Base-by-base conservation (phyloP, 1,284 basidiomycete genomes). In the Veloboletus limbatus region DNA sequence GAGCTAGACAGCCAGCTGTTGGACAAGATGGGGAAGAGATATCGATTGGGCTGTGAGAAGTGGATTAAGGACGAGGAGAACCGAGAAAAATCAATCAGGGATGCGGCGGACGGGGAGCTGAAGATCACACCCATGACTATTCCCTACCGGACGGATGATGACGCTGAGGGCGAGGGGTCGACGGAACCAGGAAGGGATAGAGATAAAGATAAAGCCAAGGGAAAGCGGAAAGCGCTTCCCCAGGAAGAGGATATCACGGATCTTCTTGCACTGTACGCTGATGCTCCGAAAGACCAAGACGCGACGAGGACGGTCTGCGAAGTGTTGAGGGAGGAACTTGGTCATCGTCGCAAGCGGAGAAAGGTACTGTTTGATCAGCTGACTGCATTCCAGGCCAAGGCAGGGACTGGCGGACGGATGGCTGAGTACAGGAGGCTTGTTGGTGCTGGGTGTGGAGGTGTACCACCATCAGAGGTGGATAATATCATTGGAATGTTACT, bases 21-120 rank as follows among this genome's bases (percentile, higher is more conserved):
- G 22, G 70, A 71, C 6, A 92, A 89, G 67, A 87, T 96, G 80
- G 85, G 83, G 20, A 79, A 80, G 57, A 77, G 88, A 47, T 91
- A 89, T 66, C 77, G 88, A 38, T 63, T 87, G n/a, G 94, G 93
- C 2, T 96, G 86, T 82, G 89, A 94, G 62, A 87, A 87, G 58
- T 97, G 94, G 92, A 69, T 89, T n/a, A 81, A 82, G 54, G 87
- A 88, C 48, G 90, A 97, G 67, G 85, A 90, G 60, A 73, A 72
- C 31, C 77, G 92, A 21, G 91, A 94, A 67, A 77, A 73, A 49
- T 67, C 63, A 2, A 74, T 87, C 40, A 74, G 84, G 34, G 78
- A 81, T 32, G 75, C 72, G 16, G 73, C 78, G 1, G 71, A 75
- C 41, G 83, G 82, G 3, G 69, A 76, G 37, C 63, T 85, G 45